Evolutionary conservation across 2,329 filamentous ascomycete species (phyloP), one percentile per base, ranked within the genome.

Genomic region (Colletotrichum aenigma): DNA sequence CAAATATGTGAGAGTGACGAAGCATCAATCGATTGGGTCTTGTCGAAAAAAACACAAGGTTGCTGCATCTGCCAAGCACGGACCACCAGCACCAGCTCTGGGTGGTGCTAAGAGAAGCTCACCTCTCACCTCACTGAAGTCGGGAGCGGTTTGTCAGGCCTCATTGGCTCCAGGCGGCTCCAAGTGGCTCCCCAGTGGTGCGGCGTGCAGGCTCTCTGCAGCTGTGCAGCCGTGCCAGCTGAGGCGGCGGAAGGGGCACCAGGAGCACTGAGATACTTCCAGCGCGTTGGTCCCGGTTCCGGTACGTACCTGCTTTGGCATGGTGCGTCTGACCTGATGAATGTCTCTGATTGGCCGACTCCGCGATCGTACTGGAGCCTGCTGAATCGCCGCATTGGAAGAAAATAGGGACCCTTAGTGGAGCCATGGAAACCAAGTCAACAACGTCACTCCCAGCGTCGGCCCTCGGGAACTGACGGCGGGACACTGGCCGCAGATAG

Each of bases 31-130:
- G 79, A 81, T 82, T 81, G 81, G 77, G 78, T 78, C 65, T 78
- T 77, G 77, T 78, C 71, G 78, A 81, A 82, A 82, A 83, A 78
- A 78, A 78, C 75, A 77, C 67, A 75, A 71, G 76, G 76, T 78
- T 78, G 72, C 76, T 78, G 70, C 83, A 85, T 71, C 78, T 85
- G 10, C 84, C 84, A 30, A 84, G 84, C 70, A 85, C 84, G 76
- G 80, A 81, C 78, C 84, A 85, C 58, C 62, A 75, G 32, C 55
- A 34, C 43, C 65, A 76, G 74, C 70, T 62, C 30, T 62, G 58
- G 58, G 58, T 34, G 58, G 58, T 61, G 58, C 58, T 21, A 52
- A 52, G 43, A 21, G 43, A 21, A 38, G 36, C 36, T 38, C 36
- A 38, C 36, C 36, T 38, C 56, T 61, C 43, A 52, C 43, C n/a